Base-by-base conservation (phyloP, 106 monocot species). In the Ottelia alismoides region DNA sequence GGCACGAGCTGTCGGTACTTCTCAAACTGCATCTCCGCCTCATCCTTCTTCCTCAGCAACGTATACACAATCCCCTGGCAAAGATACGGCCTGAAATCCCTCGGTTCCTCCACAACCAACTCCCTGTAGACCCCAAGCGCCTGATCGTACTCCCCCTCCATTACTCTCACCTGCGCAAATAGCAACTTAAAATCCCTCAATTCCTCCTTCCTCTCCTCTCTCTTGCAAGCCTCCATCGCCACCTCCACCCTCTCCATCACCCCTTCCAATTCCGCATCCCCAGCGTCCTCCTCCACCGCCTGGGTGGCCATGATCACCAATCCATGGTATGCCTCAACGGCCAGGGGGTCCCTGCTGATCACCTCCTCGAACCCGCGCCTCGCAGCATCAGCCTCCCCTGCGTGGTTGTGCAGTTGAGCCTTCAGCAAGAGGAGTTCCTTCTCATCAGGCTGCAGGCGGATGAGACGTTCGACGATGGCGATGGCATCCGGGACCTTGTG, bases 321-420 rank as follows among this genome's bases (percentile, higher is more conserved):
- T 35, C 86, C 92, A 28, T 92, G 92, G 58, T 86, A 92, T 2
- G 92, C 92, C 53, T 92, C 92, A 11, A 82, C 86, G 12, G 71
- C 30, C 5, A 71, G 67, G 12, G 92, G 92, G 35, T 79, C 75
- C 28, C 70, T 74, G 27, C 43, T 18, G 22, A 92, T 52, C 27
- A 92, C 29, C 4, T 67, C 71, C 65, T 92, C 92, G 64, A 92
- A 92, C 1, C 81, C 76, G n/a, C 12, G 22, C 32, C 60, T 76
- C 3, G 85, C 85, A 1, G 68, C 28, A 19, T 68, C 79, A 0
- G 52, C 20, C 11, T 79, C 72, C 2, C 86, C 85, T 2, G 19
- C 68, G 58, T 79, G 74, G 58, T 29, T 67, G 61, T 74, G 73
- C 45, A 92, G 73, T 56, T 79, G 92, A 30, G 78, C 61, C 51